Evolutionary conservation across 495 filamentous ascomycete genomes (phyloP).

Genomic region (Ascodesmis nigricans): DNA sequence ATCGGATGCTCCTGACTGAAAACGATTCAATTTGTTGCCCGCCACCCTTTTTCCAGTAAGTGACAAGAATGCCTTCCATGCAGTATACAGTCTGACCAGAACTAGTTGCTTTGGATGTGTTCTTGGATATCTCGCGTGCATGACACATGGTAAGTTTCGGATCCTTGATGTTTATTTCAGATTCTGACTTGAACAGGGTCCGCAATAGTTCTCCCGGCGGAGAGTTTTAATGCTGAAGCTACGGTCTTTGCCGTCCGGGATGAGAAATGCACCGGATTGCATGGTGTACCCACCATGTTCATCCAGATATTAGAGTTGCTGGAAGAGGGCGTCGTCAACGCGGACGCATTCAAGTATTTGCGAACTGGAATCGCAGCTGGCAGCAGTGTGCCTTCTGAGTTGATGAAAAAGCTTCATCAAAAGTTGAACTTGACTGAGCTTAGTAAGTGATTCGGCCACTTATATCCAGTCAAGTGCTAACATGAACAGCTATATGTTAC

Average conservation of each 20-base stretch:
- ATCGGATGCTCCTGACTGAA: conserved; percentile 55
- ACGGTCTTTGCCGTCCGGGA: conserved; percentile 49
- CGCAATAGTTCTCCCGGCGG: conserved; percentile 63
- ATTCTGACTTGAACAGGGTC: conserved; percentile 24
- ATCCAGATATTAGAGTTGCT: conserved; percentile 63
- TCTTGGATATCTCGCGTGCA: conserved; percentile 83
- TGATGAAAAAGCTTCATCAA: conserved; percentile 63
- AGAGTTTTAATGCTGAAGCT: conserved; percentile 64
- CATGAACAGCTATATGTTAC: conserved; percentile 53
- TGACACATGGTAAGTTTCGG: conserved; percentile 40
- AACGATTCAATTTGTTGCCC: conserved; percentile 63
- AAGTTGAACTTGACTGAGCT: conserved; percentile 61
- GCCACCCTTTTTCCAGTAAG: conserved; percentile 59
- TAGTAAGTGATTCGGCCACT: conserved; percentile 23
- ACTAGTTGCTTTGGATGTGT: conserved; percentile 62
- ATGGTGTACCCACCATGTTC: conserved; percentile 96
- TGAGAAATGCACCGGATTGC: conserved; percentile 59
- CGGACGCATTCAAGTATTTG: conserved; percentile 43
- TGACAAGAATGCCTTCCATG: not conserved
- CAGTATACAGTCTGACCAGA: not conserved
- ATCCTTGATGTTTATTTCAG: not conserved
- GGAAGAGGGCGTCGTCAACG: conserved; percentile 27
- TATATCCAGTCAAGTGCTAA: not conserved
- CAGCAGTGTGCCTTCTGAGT: conserved; percentile 51
- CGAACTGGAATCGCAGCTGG: conserved; percentile 87